phyloP scores from a whole-genome alignment of 345 rosid genomes.

The Syzygium jambos region DNA sequence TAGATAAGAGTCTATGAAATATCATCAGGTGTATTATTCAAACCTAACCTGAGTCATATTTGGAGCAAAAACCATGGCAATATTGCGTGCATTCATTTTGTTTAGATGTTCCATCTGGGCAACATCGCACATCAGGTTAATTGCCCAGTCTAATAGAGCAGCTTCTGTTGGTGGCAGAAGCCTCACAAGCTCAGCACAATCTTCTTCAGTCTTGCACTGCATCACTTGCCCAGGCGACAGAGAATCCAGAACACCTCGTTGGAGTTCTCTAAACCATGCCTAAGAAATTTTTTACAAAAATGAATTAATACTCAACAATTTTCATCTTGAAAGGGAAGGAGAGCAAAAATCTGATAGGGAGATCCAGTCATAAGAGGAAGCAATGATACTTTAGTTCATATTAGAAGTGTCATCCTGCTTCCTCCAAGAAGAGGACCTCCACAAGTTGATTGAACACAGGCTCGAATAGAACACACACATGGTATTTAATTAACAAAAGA shows the following conservation, averaged over 20 bases:
- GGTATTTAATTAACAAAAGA: neutral
- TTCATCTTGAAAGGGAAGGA: neutral
- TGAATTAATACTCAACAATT: neutral
- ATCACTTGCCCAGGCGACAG: constrained; percentile 31
- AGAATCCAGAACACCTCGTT: constrained; percentile 29
- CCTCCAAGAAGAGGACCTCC: neutral
- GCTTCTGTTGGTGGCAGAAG: constrained; percentile 37
- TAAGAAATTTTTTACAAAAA: neutral
- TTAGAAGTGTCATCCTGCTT: neutral
- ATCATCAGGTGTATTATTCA: neutral
- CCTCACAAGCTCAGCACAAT: constrained; percentile 26
- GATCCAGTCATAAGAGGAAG: neutral
- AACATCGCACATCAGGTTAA: constrained; percentile 42
- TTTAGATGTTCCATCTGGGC: constrained; percentile 27
- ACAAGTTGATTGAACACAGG: neutral
- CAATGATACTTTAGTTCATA: neutral
- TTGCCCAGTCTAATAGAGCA: constrained; percentile 39
- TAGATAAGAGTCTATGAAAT: neutral
- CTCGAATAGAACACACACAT: neutral
- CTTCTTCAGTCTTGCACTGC: constrained; percentile 36
- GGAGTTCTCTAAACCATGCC: constrained; percentile 50
- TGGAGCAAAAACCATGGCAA: constrained; percentile 44
- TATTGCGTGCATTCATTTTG: constrained; percentile 42
- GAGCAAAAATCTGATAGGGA: neutral
- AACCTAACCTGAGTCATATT: constrained; percentile 38